A percentile compares a stretch with the other conserved stretches of the same genome.
Conservation (phyloP, 805 yeast genomes). For the Cyberlindnera euphorbiae region DNA sequence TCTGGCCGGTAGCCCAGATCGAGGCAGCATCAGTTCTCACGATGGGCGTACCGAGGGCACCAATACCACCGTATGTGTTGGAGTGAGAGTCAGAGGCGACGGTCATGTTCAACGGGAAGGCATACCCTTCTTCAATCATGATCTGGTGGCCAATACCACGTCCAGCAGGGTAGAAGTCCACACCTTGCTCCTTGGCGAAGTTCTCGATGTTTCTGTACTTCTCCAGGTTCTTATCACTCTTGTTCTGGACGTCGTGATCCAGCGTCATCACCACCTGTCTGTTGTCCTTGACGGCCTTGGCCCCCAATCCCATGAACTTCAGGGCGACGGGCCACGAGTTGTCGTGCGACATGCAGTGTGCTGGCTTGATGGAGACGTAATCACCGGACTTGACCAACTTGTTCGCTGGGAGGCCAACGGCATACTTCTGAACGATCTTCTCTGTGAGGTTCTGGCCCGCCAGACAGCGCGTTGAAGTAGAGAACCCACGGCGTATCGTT, state of each 20-base stretch:
- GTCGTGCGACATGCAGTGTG: constrained; percentile 99
- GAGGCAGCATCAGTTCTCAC: constrained; percentile 99
- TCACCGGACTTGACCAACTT: constrained; percentile 85
- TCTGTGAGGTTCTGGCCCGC: constrained; percentile 81
- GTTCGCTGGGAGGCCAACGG: constrained; percentile 75
- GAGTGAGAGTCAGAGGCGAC: constrained; percentile 99
- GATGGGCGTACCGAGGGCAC: constrained; percentile 93
- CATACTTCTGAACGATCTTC: constrained; percentile 89
- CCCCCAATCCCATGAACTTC: constrained; percentile 93
- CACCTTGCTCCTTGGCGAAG: constrained; percentile 85
- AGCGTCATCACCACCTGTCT: constrained; percentile 92
- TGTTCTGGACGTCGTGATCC: constrained; percentile 98
- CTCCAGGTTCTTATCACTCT: constrained; percentile 77
- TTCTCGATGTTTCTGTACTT: constrained; percentile 86
- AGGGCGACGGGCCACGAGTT: constrained; percentile 99
- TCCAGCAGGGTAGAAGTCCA: constrained; percentile 98
- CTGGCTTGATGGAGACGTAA: constrained; percentile 90
- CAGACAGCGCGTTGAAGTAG: constrained; percentile 12
- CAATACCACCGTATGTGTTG: constrained; percentile 96
- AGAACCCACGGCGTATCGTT: constrained; percentile 18
- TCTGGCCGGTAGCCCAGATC: constrained; percentile 99
- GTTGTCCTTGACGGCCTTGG: constrained; percentile 73
- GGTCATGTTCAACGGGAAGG: constrained; percentile 86
- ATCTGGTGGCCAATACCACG: constrained; percentile 99
- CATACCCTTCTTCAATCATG: constrained; percentile 98